phyloP scores from a whole-genome alignment of 129 eudicot genomes.

The Oenanthe sinensis region DNA sequence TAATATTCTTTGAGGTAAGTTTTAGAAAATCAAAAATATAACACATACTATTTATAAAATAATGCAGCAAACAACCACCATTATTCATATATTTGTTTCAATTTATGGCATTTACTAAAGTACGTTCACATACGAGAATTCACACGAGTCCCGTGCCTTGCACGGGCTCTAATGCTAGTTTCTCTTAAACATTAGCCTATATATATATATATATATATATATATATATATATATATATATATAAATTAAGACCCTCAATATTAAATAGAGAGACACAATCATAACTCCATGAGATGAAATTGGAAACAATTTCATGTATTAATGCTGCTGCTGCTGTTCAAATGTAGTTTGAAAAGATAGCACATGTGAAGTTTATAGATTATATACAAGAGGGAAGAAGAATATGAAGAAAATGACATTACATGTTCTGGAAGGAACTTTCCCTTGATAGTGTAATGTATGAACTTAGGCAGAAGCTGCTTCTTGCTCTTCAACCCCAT shows the following conservation, averaged over 20 bases:
- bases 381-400: slow-evolving; percentile 34
- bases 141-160: too few species aligned
- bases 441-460: background rate
- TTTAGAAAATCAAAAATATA: too few species aligned
- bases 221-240: too few species aligned
- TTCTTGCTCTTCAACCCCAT: slow-evolving; percentile 56
- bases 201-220: background rate
- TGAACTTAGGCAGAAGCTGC: slow-evolving; percentile 66
- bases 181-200: too few species aligned
- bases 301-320: slow-evolving; percentile 26
- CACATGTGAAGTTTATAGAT: slow-evolving; percentile 18
- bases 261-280: slow-evolving; percentile 2
- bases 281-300: slow-evolving; percentile 13
- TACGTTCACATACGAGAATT: too few species aligned
- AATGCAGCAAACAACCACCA: too few species aligned
- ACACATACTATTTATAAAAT: too few species aligned
- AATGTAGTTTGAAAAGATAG: slow-evolving; percentile 29
- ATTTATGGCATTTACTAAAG: too few species aligned
- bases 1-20: too few species aligned
- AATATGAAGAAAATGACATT: slow-evolving; percentile 10
- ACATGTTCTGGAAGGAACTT: slow-evolving; percentile 16
- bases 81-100: too few species aligned
- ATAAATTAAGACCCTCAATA: background rate
- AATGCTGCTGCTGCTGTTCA: slow-evolving; percentile 16
- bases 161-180: too few species aligned